Base-by-base conservation (phyloP, 148 eudicot genomes). In the Camellia lanceoleosa region DNA sequence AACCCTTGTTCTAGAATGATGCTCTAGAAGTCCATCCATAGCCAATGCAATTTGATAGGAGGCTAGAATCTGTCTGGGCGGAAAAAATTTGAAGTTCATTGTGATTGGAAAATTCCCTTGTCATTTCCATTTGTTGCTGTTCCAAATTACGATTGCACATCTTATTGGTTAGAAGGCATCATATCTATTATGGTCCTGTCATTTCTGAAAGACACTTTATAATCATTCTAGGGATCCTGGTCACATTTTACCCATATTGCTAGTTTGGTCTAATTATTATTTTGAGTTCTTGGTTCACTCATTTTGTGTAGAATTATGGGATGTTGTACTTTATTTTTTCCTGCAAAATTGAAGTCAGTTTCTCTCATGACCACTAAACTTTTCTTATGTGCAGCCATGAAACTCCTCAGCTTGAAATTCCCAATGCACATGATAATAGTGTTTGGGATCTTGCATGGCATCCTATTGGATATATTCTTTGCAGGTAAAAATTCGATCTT, bases 401-500 rank as follows among this genome's bases (percentile, higher is more conserved):
- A 74, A 90, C 92, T 77, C 99, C 99, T 42, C 99, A 96, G 80
- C 89, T 94, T 86, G 98, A 96, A 87, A 88, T 94, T 81, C 70
- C 87, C 76, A 94, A 85, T 79, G 99, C 97, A 42, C 99, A 96
- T 86, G 99, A 93, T 72, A 89, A 86, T 82, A 90, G 94, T 83
- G 99, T 96, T 56, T 96, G 99, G 95, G 99, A 96, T 80, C 98
- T 96, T 78, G 91, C 99, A 56, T 96, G 99, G 99, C 99, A 96
- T 92, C 99, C 99, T 79, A 84, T 91, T 78, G 99, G 99, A 69
- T 92, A 96, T 80, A 82, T 94, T 63, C 92, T 96, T 60, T 96
- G 98, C 98, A 96, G 99, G 99, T 95, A 80, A 75, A 73, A 59
- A 30, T 20, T 67, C 38, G 18, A 44, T 61, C 47, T 68, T 68